Conservation (phyloP, 2,329 filamentous ascomycete species). For the Rosellinia necatrix region DNA sequence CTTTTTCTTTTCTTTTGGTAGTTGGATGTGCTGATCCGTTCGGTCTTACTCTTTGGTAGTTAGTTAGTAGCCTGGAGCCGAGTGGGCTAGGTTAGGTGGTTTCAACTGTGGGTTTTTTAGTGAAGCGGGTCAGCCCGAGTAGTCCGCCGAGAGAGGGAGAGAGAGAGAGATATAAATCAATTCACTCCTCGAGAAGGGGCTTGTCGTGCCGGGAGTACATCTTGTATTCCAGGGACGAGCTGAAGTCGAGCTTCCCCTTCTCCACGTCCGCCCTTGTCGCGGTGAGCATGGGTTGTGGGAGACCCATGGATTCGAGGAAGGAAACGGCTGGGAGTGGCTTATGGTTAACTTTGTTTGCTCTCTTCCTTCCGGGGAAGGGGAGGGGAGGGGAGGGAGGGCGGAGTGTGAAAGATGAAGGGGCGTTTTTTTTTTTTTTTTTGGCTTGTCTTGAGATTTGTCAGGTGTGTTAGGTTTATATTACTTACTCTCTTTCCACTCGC, state of each 20-base stretch:
- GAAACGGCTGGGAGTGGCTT: constrained; percentile 51
- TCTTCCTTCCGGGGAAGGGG: not conserved
- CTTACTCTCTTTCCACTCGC: constrained; percentile 79
- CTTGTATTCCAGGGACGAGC: constrained; percentile 61
- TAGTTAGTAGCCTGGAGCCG: not conserved
- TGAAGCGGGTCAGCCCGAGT: too few species aligned
- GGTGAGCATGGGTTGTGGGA: constrained; percentile 63
- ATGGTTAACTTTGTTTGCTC: constrained; percentile 10
- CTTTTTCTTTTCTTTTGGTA: not conserved
- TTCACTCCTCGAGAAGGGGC: constrained; percentile 47
- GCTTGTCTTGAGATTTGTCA: too few species aligned
- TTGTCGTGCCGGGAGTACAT: constrained; percentile 66
- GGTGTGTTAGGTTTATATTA: constrained; percentile 34
- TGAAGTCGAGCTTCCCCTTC: constrained; percentile 62
- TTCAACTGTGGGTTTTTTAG: not conserved
- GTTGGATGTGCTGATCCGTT: too few species aligned
- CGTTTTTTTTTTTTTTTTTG: not conserved
- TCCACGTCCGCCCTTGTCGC: constrained; percentile 65
- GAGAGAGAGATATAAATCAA: too few species aligned
- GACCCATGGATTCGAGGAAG: constrained; percentile 68
- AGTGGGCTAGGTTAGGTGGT: not conserved
- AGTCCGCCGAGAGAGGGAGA: too few species aligned
- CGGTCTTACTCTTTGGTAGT: too few species aligned
- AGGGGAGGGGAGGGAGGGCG: not conserved
- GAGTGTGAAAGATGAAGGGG: not conserved